phyloP scores from a whole-genome alignment of 768 basidiomycete species.

The Mycena amicta region DNA sequence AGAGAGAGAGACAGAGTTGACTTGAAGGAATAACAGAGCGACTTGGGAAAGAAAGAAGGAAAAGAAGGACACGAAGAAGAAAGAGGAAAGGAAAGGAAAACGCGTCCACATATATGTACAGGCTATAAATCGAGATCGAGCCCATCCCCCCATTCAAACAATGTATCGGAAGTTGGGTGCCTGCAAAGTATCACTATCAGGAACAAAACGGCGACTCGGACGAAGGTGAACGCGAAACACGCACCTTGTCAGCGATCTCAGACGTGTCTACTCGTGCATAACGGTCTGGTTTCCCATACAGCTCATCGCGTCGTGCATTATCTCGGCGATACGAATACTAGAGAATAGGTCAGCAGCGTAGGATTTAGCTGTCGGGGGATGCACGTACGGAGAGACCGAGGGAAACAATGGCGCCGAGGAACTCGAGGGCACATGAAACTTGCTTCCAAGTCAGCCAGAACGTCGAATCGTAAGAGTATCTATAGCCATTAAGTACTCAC shows the following conservation, averaged over 20 bases:
- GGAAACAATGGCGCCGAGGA: conserved; percentile 57
- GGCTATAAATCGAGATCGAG: too few relatives aligned
- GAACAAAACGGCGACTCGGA: background rate
- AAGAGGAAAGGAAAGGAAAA: too few relatives aligned
- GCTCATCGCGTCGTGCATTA: conserved; percentile 55
- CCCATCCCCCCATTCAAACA: too few relatives aligned
- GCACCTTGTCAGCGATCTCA: conserved; percentile 67
- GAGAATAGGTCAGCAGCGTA: background rate
- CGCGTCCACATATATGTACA: too few relatives aligned
- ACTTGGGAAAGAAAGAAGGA: too few relatives aligned
- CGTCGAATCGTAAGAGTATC: too few relatives aligned
- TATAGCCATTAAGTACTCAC: too few relatives aligned
- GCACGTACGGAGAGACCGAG: conserved; percentile 50
- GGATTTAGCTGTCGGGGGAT: background rate
- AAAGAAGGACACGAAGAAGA: too few relatives aligned
- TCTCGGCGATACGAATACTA: conserved; percentile 67
- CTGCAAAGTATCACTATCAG: conserved; percentile 20
- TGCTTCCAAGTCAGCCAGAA: too few relatives aligned
- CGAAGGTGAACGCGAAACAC: conserved; percentile 14
- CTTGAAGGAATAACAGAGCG: too few relatives aligned
- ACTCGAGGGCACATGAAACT: conserved; percentile 56
- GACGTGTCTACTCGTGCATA: conserved; percentile 60
- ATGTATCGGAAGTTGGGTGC: conserved; percentile 23
- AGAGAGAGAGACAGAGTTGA: too few relatives aligned
- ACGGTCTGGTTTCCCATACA: conserved; percentile 52